These are phyloP conservation scores for Rhodamnia rubescens DNA, from an alignment of 345 rosid species.

Conservation along the genomic window DNA sequence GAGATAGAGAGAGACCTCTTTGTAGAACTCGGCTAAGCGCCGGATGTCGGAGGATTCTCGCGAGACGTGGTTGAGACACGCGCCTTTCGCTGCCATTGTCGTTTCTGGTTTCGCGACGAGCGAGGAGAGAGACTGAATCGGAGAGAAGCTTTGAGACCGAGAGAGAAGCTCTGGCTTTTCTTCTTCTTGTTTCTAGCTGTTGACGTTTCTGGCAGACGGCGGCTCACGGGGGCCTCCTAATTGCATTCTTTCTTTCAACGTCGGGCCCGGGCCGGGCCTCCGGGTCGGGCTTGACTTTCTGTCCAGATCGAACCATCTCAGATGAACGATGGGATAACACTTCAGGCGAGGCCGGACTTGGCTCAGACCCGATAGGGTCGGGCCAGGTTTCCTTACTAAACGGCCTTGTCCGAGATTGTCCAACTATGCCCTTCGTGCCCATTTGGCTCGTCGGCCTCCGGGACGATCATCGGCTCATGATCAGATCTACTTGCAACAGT, in stretches of 20 bases:
- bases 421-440: not conserved
- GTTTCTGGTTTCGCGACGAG: not conserved
- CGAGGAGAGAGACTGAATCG: not conserved
- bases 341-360: not conserved
- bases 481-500: not conserved
- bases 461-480: not conserved
- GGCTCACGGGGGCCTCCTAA: no score
- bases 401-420: not conserved
- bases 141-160: not conserved
- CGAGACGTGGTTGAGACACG: slow-evolving; percentile 62
- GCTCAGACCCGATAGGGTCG: no score
- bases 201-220: no score
- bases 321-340: not conserved
- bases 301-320: not conserved
- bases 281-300: no score
- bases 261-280: not conserved
- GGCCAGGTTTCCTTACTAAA: not conserved
- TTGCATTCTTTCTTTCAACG: not conserved
- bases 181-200: not conserved
- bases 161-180: not conserved
- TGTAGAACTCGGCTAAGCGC: slow-evolving; percentile 71
- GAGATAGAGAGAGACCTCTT: slow-evolving; percentile 28
- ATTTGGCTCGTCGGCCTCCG: not conserved
- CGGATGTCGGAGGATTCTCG: slow-evolving; percentile 68
- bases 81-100: slow-evolving; percentile 40